Percentiles rank a stretch among this genome's conserved stretches.
These are phyloP conservation scores for Parietaria judaica DNA, from an alignment of 306 rosid genomes.

Conservation along the genomic window DNA sequence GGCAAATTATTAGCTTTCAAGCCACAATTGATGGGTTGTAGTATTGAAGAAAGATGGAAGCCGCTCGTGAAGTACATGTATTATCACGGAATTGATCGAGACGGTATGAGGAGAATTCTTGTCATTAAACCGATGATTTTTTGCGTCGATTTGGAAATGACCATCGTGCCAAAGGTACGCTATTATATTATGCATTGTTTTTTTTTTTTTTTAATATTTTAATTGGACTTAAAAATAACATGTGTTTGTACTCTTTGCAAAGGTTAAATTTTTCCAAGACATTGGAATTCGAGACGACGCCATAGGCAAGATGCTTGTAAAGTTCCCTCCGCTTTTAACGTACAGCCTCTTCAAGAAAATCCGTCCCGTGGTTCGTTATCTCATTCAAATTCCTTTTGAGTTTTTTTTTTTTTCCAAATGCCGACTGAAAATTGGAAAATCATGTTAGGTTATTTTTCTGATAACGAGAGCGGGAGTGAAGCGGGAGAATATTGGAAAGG, in stretches of 20 bases:
- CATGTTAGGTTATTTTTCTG: conserved; percentile 73
- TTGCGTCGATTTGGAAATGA: conserved; percentile 61
- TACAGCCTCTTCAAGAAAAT: conserved; percentile 87
- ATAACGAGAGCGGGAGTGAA: conserved; percentile 79
- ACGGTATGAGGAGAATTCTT: conserved; percentile 92
- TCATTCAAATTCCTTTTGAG: conserved; percentile 7
- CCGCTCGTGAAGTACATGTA: conserved; percentile 82
- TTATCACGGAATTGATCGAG: conserved; percentile 69
- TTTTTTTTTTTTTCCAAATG: conserved; percentile 1
- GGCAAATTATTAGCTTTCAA: conserved; percentile 75
- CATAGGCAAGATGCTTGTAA: conserved; percentile 88
- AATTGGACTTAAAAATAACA: not conserved
- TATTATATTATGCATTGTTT: not conserved
- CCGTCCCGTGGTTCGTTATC: conserved; percentile 73
- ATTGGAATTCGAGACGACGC: conserved; percentile 70
- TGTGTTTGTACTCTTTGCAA: conserved; percentile 17
- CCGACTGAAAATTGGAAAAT: conserved; percentile 18
- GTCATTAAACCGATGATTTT: conserved; percentile 73
- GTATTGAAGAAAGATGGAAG: conserved; percentile 86
- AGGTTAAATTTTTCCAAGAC: conserved; percentile 77
- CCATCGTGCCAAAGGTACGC: conserved; percentile 81
- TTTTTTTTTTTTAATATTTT: conserved; percentile 4
- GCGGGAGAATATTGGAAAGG: conserved; percentile 62
- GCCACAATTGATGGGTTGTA: conserved; percentile 83
- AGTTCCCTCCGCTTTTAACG: conserved; percentile 74